A percentile compares a stretch with the other conserved stretches of the same genome.
Conservation (phyloP, 2,329 filamentous ascomycete species). For the Botrytis hyacinthi region DNA sequence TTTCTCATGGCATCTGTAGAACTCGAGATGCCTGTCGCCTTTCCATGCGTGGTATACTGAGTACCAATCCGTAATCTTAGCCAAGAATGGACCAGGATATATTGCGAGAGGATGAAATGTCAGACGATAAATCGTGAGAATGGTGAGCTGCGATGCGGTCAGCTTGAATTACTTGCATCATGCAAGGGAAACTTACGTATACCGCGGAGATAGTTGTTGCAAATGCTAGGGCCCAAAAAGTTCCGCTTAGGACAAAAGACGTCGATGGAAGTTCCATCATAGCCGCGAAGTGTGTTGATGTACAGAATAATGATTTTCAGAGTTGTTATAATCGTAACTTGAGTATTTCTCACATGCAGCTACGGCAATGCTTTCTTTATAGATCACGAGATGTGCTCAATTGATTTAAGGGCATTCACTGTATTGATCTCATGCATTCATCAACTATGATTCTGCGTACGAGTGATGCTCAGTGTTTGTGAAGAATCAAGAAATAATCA, state of each 20-base stretch:
- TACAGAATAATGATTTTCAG: background rate
- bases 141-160: conserved; percentile 12
- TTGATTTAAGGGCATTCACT: background rate
- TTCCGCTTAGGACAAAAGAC: background rate
- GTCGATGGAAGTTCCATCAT: background rate
- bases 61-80: conserved; percentile 39
- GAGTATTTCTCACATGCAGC: background rate
- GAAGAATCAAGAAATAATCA: background rate
- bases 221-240: background rate
- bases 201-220: background rate
- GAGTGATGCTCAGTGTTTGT: background rate
- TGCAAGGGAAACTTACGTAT: conserved; percentile 19
- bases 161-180: background rate
- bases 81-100: conserved; percentile 41
- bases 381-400: background rate
- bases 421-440: background rate
- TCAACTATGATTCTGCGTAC: background rate
- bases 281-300: background rate
- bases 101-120: conserved; percentile 39
- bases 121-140: conserved; percentile 43
- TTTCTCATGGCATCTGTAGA: conserved; percentile 40
- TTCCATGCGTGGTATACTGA: conserved; percentile 40
- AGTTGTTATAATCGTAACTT: background rate
- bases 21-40: conserved; percentile 40
- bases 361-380: background rate